Conservation (phyloP, 1,139 yeast genomes). For the Pichia sp. region DNA sequence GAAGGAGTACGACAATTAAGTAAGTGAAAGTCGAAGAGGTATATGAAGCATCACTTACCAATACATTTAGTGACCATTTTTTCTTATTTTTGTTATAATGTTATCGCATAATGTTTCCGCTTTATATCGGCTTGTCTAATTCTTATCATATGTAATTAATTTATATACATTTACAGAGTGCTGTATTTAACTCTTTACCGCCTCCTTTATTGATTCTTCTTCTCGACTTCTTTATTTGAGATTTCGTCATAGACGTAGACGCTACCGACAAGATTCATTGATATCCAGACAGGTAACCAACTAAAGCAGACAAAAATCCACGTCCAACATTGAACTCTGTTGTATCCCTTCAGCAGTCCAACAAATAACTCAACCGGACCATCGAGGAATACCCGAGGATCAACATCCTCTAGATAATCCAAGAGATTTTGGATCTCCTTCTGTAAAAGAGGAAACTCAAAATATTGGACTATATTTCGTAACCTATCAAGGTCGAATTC, state of each 20-base stretch:
- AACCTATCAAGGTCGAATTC: conserved; percentile 27
- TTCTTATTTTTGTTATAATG: background rate
- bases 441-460: conserved; percentile 17
- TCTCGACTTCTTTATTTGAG: conserved; percentile 14
- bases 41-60: background rate
- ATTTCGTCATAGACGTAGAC: conserved; percentile 21
- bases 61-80: background rate
- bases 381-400: conserved; percentile 38
- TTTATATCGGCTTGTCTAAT: background rate
- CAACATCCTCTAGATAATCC: conserved; percentile 41
- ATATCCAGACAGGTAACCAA: conserved; percentile 82
- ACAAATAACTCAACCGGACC: conserved; percentile 40
- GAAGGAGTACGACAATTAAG: conserved; percentile 41
- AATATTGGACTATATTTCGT: conserved; percentile 30
- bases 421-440: conserved; percentile 19
- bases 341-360: conserved; percentile 61
- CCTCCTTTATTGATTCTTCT: conserved; percentile 16
- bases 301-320: conserved; percentile 72
- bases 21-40: background rate
- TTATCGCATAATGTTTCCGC: background rate
- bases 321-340: conserved; percentile 76
- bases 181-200: no score
- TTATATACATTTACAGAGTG: background rate
- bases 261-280: conserved; percentile 39
- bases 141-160: background rate